phyloP scores from a whole-genome alignment of 176 grass and related monocot genomes.

The Oryza meridionalis region DNA sequence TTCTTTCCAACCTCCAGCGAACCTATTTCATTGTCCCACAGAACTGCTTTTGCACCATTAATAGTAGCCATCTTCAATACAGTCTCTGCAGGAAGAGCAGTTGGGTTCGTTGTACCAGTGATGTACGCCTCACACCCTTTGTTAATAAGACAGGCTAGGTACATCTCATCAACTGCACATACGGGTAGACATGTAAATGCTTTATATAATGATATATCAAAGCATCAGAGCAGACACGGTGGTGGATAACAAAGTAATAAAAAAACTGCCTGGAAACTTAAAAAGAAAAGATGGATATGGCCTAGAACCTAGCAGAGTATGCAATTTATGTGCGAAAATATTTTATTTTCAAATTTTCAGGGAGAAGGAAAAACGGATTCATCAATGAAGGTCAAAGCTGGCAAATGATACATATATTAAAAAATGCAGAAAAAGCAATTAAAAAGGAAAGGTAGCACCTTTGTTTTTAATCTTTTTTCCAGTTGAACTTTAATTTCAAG shows the following conservation, averaged over 20 bases:
- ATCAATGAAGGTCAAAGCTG: background rate
- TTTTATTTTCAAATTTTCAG: background rate
- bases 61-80: constrained; percentile 83
- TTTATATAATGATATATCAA: background rate
- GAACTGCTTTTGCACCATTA: constrained; percentile 85
- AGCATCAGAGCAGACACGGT: background rate
- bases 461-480: background rate
- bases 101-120: constrained; percentile 76
- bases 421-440: background rate
- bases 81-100: constrained; percentile 67
- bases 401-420: background rate
- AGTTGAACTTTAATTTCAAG: background rate
- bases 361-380: background rate
- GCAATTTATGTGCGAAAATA: background rate
- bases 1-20: constrained; percentile 88
- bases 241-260: constrained; percentile 1
- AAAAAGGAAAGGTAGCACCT: background rate
- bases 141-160: constrained; percentile 90
- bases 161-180: constrained; percentile 93
- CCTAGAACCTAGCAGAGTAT: background rate
- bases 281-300: constrained; percentile 1
- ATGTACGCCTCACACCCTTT: constrained; percentile 87
- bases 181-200: constrained; percentile 19
- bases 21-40: constrained; percentile 95
- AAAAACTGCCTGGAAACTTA: background rate